Base-by-base conservation (phyloP, 192 early-diverging fungal genomes). In the Coemansia sp. region DNA sequence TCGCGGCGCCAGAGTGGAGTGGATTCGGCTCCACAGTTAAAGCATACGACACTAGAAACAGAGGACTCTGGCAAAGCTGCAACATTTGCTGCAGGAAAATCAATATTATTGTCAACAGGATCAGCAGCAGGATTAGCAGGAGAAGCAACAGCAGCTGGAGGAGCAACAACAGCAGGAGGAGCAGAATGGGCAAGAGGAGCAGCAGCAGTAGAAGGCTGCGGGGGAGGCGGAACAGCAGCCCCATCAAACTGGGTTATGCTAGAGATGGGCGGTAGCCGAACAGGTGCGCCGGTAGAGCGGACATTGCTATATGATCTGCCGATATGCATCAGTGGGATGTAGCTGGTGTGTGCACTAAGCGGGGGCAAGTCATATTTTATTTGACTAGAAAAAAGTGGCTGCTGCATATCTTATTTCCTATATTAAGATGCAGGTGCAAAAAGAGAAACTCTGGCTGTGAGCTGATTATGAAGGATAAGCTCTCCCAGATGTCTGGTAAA, bases 1-100 rank as follows among this genome's bases (percentile, higher is more conserved):
- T 91, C 90, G 46, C 92, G 83, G 62, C 92, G 78, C 92, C 92
- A 94, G 1, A 93, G 79, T 6, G 92, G 91, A 5, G 93, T 89
- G 17, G 71, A 72, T 44, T 85, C 87, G 17, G 84, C 88, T 5
- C 84, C 79, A 74, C 93, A 94, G 74, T 93, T 93, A 70, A 83
- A 89, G 71, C 91, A 90, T 25, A 65, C 68, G 2, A n/a, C 25
- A 17, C 14, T 14, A 16, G 57, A n/a, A 17, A 38, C 57, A 0
- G 37, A 16, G 16, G 38, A n/a, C 39, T 17, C 25, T 42, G 39
- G 39, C 39, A 41, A 32, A 17, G 57, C 51, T 9, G 51, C 51
- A 54, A 25, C 11, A 7, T 45, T 7, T 45, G 8, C 44, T 45
- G 44, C 44, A n/a, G n/a, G 48, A 50, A 50, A n/a, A 50, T n/a